Evolutionary conservation across 75 land plant species (phyloP).

Genomic region (Azolla pinnata): DNA sequence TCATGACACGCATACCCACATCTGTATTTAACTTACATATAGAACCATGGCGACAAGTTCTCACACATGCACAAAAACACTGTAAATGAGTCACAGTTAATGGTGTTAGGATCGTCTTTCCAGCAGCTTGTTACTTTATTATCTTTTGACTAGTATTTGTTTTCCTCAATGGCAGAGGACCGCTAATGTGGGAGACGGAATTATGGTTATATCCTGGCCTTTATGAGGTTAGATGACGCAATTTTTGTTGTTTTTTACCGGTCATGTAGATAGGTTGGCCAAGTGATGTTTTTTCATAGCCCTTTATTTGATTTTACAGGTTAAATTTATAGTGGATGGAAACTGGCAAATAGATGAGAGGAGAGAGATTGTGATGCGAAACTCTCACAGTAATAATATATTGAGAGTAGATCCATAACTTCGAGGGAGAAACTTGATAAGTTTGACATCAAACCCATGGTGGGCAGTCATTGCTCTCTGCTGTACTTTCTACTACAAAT

Average conservation of each 20-base stretch:
- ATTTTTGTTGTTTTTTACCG: not conserved
- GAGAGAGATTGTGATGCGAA: conserved; percentile 17
- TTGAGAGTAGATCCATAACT: conserved; percentile 23
- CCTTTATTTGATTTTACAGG: conserved; percentile 5
- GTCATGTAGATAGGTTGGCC: not conserved
- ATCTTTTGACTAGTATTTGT: conserved; percentile 1
- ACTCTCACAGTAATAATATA: conserved; percentile 22
- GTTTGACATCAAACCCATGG: too few species aligned
- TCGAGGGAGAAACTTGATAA: too few species aligned
- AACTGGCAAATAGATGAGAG: conserved; percentile 31
- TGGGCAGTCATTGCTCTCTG: too few species aligned
- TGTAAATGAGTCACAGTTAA: too few species aligned
- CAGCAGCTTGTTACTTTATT: not conserved
- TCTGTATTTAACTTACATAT: not conserved
- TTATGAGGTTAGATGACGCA: conserved; percentile 45
- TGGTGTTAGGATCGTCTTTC: not conserved
- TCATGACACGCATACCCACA: not conserved
- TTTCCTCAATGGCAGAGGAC: conserved; percentile 26
- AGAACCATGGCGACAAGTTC: not conserved
- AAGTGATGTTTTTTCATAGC: not conserved
- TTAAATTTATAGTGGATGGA: conserved; percentile 41
- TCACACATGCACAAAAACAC: too few species aligned
- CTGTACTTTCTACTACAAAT: too few species aligned
- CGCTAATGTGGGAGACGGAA: conserved; percentile 43
- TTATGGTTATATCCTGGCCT: conserved; percentile 83